Evolutionary conservation across 768 basidiomycete species (phyloP), one percentile per base, ranked within the genome.

Genomic region (Lactarius hengduanensis): DNA sequence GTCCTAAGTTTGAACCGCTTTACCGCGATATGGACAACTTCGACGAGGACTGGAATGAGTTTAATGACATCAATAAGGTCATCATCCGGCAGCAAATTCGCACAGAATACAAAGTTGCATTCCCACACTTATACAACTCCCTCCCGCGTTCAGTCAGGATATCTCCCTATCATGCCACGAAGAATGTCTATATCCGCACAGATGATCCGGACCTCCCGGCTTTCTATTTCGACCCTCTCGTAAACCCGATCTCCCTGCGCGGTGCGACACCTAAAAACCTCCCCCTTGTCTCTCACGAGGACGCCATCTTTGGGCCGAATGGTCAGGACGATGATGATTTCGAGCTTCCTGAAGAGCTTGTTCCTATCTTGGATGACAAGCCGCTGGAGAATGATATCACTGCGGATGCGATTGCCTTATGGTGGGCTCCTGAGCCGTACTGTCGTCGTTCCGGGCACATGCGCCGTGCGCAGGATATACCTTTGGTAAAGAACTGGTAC

Each of bases 1-100:
- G 97, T 57, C 97, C 97, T 2, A 97, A 98, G 76, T 99, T 98
- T 69, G 97, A 99, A 80, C 97, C 96, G 18, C 80, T 99, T 32
- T 94, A 94, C 77, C 86, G 96, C 58, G 97, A 99, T 73, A 94
- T 96, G 89, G 97, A 98, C 73, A 83, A 90, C 15, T 98, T 94
- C 71, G 97, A 99, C 74, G 97, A 98, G 75, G 97, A 99, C 74
- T 97, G 95, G 95, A 97, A 97, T 76, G 95, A 97, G 76, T 99
- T 99, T 74, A 99, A 99, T 75, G 97, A 99, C 74, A 97, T 98
- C 78, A 96, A 97, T 80, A 99, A 99, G 78, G 91, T 99, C 73
- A 96, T 99, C 77, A 98, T 99, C 71, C 95, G 97, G 26, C 95
- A 98, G 74, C 94, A 97, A 76, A 96, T 98, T 69, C 86, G 97